Conservation (phyloP, 768 basidiomycete species). For the Chalciporus chontae region DNA sequence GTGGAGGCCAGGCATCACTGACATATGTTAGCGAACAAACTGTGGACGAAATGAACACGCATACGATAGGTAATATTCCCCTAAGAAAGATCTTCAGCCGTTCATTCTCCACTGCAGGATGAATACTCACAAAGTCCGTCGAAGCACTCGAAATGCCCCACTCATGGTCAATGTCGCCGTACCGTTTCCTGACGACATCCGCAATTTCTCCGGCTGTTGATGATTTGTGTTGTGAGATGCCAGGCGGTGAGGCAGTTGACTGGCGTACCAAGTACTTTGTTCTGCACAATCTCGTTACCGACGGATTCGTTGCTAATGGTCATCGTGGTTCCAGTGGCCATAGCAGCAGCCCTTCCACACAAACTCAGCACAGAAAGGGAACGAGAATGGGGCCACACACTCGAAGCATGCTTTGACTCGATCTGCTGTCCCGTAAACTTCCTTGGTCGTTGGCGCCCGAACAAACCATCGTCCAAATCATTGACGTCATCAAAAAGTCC, state of each 20-base stretch:
- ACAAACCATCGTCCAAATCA: conserved; percentile 56
- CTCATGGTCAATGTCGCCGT: conserved; percentile 59
- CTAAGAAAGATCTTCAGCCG: conserved; percentile 5
- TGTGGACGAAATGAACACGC: not conserved
- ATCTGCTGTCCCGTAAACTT: conserved; percentile 52
- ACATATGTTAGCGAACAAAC: conserved; percentile 2
- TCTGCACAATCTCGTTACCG: conserved; percentile 62
- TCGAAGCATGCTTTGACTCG: conserved; percentile 72
- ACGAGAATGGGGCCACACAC: conserved; percentile 35
- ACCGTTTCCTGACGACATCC: conserved; percentile 55
- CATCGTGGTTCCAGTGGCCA: conserved; percentile 61
- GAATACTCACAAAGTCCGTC: conserved; percentile 71
- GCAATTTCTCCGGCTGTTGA: conserved; percentile 60
- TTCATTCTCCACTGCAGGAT: not conserved
- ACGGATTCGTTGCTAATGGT: conserved; percentile 37
- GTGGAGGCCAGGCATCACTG: conserved; percentile 65
- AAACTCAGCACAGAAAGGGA: not conserved
- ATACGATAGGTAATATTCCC: conserved; percentile 69
- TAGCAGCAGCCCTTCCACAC: conserved; percentile 53
- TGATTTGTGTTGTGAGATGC: not conserved
- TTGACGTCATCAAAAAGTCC: not conserved
- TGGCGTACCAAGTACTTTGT: conserved; percentile 52
- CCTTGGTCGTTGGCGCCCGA: conserved; percentile 64
- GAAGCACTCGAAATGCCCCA: conserved; percentile 71
- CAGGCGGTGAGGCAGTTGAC: not conserved